phyloP scores from a whole-genome alignment of 345 rosid species.

The Bruguiera gymnorhiza region DNA sequence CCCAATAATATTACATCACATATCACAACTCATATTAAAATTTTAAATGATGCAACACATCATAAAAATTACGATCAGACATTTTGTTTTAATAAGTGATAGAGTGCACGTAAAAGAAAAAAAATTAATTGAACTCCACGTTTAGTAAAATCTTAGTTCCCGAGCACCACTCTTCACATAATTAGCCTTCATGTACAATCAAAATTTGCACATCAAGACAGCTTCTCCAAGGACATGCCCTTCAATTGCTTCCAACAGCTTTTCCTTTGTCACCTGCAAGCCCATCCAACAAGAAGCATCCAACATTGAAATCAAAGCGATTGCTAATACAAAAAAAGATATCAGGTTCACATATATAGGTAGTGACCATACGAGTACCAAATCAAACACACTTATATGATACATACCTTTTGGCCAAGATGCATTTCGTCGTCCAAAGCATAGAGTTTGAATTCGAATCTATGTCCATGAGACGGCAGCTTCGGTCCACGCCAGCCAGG shows the following conservation, averaged over 20 bases:
- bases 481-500: conserved; percentile 77
- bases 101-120: no score
- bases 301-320: background rate
- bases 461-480: conserved; percentile 56
- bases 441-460: conserved; percentile 64
- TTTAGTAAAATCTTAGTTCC: no score
- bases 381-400: no score
- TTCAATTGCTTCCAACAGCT: conserved; percentile 56
- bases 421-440: conserved; percentile 55
- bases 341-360: background rate
- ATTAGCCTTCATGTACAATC: conserved; percentile 5
- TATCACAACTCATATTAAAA: no score
- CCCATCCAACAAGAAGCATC: no score
- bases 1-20: no score
- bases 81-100: no score
- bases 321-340: background rate
- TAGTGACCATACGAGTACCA: no score
- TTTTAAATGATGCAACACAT: no score
- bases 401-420: conserved; percentile 59
- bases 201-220: conserved; percentile 42
- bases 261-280: conserved; percentile 70
- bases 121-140: no score
- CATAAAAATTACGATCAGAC: no score
- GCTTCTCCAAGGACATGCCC: conserved; percentile 76
- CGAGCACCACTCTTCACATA: no score